phyloP scores from a whole-genome alignment of 306 rosid genomes.

The Cajanus cajan region DNA sequence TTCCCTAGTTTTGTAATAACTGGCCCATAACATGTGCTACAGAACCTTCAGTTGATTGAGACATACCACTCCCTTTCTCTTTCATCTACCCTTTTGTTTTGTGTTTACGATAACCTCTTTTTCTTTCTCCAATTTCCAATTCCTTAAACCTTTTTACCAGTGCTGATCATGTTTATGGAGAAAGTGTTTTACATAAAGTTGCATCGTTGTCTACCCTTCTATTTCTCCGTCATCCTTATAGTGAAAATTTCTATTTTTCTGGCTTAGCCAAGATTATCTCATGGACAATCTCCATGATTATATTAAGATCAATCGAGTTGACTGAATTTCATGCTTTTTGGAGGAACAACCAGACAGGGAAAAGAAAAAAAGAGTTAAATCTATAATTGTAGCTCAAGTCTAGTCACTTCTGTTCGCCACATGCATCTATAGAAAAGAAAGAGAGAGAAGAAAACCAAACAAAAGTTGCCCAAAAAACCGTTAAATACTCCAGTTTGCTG shows the following conservation, averaged over 20 bases:
- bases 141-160: background rate
- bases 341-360: constrained; percentile 22
- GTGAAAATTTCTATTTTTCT: background rate
- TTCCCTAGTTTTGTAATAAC: constrained; percentile 52
- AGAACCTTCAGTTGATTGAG: constrained; percentile 45
- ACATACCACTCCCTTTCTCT: constrained; percentile 41
- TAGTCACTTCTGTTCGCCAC: constrained; percentile 44
- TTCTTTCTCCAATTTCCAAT: background rate
- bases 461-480: background rate
- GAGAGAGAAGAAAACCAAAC: background rate
- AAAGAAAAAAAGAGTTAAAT: constrained; percentile 28
- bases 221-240: background rate
- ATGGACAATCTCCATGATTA: constrained; percentile 1
- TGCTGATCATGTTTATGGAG: constrained; percentile 8
- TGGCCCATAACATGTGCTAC: constrained; percentile 65
- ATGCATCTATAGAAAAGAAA: constrained; percentile 28
- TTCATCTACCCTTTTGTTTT: constrained; percentile 35
- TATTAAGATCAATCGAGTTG: constrained; percentile 15
- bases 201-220: background rate
- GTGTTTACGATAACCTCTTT: constrained; percentile 8
- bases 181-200: constrained; percentile 16
- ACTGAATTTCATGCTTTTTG: constrained; percentile 30
- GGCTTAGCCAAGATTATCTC: background rate
- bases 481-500: background rate
- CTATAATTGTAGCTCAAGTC: constrained; percentile 33